These are phyloP conservation scores for Pseudocercospora crystallina DNA, from an alignment of 2,329 filamentous ascomycete species.

Conservation along the genomic window DNA sequence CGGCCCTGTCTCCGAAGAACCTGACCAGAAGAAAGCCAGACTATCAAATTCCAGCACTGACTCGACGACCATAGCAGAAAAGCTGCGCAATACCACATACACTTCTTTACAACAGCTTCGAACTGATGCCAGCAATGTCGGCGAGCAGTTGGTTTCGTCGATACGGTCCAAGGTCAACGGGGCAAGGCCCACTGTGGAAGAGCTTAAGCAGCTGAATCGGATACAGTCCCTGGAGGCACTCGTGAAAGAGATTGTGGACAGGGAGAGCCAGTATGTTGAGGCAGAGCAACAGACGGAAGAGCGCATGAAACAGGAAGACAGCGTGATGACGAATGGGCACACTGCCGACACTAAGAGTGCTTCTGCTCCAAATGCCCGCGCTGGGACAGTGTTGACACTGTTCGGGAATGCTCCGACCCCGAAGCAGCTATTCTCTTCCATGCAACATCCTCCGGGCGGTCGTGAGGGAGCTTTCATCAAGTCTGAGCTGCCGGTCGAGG, in stretches of 20 bases:
- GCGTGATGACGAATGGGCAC: slow-evolving; percentile 15
- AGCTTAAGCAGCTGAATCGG: slow-evolving; percentile 37
- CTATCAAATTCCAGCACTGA: slow-evolving; percentile 35
- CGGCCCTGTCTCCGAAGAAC: slow-evolving; percentile 36
- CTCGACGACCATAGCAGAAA: slow-evolving; percentile 39
- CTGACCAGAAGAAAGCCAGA: slow-evolving; percentile 48
- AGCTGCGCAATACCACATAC: slow-evolving; percentile 42
- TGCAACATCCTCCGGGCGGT: slow-evolving; percentile 50
- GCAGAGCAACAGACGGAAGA: not conserved
- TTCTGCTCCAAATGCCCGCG: slow-evolving; percentile 26
- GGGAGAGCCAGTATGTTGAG: slow-evolving; percentile 26
- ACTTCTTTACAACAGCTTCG: slow-evolving; percentile 43
- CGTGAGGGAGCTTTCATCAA: slow-evolving; percentile 21
- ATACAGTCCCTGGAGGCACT: slow-evolving; percentile 31
- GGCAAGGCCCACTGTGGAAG: slow-evolving; percentile 37
- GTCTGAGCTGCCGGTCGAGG: slow-evolving; percentile 52
- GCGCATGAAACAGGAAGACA: slow-evolving; percentile 19
- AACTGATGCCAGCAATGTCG: slow-evolving; percentile 43
- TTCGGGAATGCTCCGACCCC: slow-evolving; percentile 72
- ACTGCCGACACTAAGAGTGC: not conserved
- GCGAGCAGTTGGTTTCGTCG: slow-evolving; percentile 39
- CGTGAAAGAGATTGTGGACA: slow-evolving; percentile 29
- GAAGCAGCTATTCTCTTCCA: slow-evolving; percentile 81
- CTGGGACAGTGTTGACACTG: slow-evolving; percentile 69
- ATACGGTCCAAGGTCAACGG: slow-evolving; percentile 28